Base-by-base conservation (phyloP, 2,329 filamentous ascomycete genomes). In the Beauveria caledonica region DNA sequence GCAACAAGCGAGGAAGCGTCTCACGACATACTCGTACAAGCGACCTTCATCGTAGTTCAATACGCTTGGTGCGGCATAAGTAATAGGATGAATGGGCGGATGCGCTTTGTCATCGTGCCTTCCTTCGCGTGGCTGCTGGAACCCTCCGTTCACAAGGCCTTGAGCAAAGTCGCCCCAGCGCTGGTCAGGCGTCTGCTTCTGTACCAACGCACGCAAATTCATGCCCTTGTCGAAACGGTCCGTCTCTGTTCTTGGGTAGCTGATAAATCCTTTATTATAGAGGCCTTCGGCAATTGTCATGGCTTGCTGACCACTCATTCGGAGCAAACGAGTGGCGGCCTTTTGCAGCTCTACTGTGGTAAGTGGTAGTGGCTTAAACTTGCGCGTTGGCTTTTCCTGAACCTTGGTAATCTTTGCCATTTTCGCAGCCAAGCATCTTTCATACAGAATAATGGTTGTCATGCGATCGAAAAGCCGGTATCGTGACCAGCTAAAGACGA, bases 311-410 rank as follows among this genome's bases (percentile, higher is more conserved):
- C 92, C 92, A 64, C 87, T 91, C 86, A 99, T 90, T n/a, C 86
- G 86, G 25, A 99, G 80, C 68, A 95, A 91, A 29, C 86, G 83
- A 64, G 90, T 96, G 13, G 94, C 93, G 75, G 92, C 93, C 75
- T 97, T 99, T 70, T 99, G 94, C 21, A 99, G 78, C 71, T 97
- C 94, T 21, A 99, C 92, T 0, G 94, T 99, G 0, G 94, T 99
- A 65, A 99, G 78, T 5, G 94, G 94, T 13, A 99, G 75, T 0
- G 94, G 94, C 68, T 93, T 93, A 87, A 89, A 97, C 74, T 96
- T 97, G 68, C 87, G 92, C 0, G 92, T 96, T 1, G 92, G 90
- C 70, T 95, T 97, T 70, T 92, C 90, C 65, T 90, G 86, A 59
- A 97, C 90, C 67, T 91, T 95, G 39, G 80, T 88, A 19, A 99